A percentile compares a stretch with the other conserved stretches of the same genome.
These are phyloP conservation scores for Pulveroboletus ravenelii DNA, from an alignment of 768 basidiomycete genomes.

Conservation along the genomic window DNA sequence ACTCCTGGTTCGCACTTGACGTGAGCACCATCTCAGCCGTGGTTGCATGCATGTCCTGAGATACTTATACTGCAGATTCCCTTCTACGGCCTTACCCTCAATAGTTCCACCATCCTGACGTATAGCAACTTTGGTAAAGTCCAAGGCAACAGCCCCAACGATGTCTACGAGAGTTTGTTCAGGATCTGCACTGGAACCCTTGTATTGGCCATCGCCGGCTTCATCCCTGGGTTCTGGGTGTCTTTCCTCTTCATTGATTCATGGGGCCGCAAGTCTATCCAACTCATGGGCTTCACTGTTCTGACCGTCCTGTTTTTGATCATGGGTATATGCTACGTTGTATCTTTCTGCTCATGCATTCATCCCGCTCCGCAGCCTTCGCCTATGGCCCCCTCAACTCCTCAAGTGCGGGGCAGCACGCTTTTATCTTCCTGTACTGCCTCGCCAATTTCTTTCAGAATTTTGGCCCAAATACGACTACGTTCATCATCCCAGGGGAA, in stretches of 20 bases:
- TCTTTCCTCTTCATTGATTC: conserved; percentile 64
- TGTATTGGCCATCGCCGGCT: conserved; percentile 16
- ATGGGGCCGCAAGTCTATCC: conserved; percentile 71
- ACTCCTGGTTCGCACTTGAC: conserved; percentile 89
- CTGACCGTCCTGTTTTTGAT: conserved; percentile 63
- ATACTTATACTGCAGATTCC: conserved; percentile 50
- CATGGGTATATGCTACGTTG: conserved; percentile 49
- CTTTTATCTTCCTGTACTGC: conserved; percentile 36
- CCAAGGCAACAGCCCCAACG: conserved; percentile 4
- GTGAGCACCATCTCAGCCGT: conserved; percentile 35
- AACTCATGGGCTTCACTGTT: conserved; percentile 64
- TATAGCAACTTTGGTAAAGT: conserved; percentile 65
- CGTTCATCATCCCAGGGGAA: conserved; percentile 74
- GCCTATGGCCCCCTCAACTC: conserved; percentile 55
- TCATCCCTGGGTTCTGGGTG: conserved; percentile 53
- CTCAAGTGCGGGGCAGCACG: conserved; percentile 46
- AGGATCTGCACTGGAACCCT: conserved; percentile 20
- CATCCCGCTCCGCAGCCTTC: conserved; percentile 43
- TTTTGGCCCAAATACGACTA: conserved; percentile 44
- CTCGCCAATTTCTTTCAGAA: conserved; percentile 18
- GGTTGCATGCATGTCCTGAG: neutral
- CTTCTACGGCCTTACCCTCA: conserved; percentile 84
- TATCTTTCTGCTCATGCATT: neutral
- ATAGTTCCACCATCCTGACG: conserved; percentile 67
- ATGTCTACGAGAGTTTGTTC: conserved; percentile 23